Percentiles rank a stretch among this genome's conserved stretches.
Conservation (phyloP, 75 land plant species). For the Pinus tabuliformis region DNA sequence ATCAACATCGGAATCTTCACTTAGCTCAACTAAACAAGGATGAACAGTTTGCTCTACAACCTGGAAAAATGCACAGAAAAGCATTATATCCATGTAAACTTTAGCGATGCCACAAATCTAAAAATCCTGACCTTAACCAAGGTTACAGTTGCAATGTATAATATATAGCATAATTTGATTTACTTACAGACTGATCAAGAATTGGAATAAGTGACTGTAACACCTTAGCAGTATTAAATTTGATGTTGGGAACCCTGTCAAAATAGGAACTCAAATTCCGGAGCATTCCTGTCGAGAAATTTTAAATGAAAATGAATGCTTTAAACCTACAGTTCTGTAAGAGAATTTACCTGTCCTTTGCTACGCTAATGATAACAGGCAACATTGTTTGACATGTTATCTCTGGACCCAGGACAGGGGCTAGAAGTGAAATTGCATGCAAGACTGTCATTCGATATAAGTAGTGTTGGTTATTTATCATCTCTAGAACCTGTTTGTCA, state of each 20-base stretch:
- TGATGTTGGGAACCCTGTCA: slow-evolving; percentile 56
- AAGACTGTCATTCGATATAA: slow-evolving; percentile 63
- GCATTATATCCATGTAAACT: not conserved
- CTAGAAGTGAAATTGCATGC: slow-evolving; percentile 49
- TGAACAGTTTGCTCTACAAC: slow-evolving; percentile 79
- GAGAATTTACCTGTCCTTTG: slow-evolving; percentile 46
- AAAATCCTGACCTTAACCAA: not conserved
- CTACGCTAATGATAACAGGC: slow-evolving; percentile 55
- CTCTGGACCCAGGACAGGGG: slow-evolving; percentile 59
- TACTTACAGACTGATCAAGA: slow-evolving; percentile 49
- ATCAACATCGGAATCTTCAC: slow-evolving; percentile 96
- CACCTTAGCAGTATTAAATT: slow-evolving; percentile 55
- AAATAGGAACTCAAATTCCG: slow-evolving; percentile 3
- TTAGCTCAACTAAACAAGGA: slow-evolving; percentile 73
- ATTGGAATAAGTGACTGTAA: slow-evolving; percentile 46
- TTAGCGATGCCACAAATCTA: not conserved
- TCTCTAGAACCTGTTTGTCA: slow-evolving; percentile 37
- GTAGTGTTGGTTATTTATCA: slow-evolving; percentile 57
- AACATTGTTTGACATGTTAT: slow-evolving; percentile 54
- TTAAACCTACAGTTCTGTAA: not conserved
- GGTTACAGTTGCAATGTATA: not conserved
- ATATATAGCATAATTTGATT: not conserved
- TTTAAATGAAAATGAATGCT: not conserved
- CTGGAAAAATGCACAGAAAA: slow-evolving; percentile 21
- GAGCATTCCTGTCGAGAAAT: not conserved